phyloP scores from a whole-genome alignment of 768 basidiomycete genomes.

The Russula lepida region DNA sequence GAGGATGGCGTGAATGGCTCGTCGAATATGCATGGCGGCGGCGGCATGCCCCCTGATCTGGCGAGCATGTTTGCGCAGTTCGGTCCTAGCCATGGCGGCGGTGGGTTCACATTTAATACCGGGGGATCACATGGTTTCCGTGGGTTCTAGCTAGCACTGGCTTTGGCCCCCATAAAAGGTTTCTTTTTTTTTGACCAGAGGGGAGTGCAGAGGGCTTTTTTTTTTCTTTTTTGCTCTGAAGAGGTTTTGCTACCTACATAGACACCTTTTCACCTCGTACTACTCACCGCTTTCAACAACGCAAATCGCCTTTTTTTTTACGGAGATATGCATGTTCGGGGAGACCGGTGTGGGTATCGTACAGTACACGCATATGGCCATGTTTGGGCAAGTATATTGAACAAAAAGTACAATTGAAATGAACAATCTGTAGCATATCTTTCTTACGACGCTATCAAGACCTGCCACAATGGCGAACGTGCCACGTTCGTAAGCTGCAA shows the following conservation, averaged over 20 bases:
- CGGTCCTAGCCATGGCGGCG: neutral
- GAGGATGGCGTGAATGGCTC: conserved; percentile 53
- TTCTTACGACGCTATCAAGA: conserved; percentile 18
- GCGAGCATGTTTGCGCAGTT: conserved; percentile 21
- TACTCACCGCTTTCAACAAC: neutral
- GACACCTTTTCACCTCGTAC: neutral
- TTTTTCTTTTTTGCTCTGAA: neutral
- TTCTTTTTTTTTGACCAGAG: neutral
- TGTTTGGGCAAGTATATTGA: neutral
- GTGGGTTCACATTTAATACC: conserved; percentile 4
- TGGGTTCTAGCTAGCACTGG: conserved; percentile 7
- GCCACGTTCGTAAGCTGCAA: neutral
- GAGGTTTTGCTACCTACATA: neutral
- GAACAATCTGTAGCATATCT: neutral
- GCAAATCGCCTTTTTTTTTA: neutral
- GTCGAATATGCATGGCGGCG: conserved; percentile 20
- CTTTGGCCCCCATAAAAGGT: too few relatives aligned
- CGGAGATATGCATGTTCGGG: neutral
- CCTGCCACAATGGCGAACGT: neutral
- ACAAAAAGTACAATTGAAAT: conserved; percentile 2
- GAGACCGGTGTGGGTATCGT: neutral
- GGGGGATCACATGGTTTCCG: conserved; percentile 5
- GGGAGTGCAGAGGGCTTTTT: neutral
- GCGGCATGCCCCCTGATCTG: conserved; percentile 32
- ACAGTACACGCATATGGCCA: neutral